Percentiles rank a stretch among this genome's conserved stretches.
Evolutionary conservation across 805 yeast species (phyloP).

Genomic region (Lachancea sp.): DNA sequence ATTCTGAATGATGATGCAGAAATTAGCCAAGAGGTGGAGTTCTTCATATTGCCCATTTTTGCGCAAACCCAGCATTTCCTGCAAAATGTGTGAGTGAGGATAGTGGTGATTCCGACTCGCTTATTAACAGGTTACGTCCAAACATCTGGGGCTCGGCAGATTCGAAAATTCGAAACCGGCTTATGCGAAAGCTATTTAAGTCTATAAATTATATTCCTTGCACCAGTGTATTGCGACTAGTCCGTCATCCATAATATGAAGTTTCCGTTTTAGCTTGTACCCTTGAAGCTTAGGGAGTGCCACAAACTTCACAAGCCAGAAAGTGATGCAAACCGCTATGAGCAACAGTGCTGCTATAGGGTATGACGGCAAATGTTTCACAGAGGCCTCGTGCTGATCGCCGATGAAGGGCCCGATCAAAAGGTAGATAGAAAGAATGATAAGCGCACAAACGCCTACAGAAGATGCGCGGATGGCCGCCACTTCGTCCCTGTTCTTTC

Average conservation of each 20-base stretch:
- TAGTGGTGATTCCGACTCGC: slow-evolving; percentile 83
- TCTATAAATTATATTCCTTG: slow-evolving; percentile 2
- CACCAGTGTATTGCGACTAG: slow-evolving; percentile 52
- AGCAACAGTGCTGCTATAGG: slow-evolving; percentile 39
- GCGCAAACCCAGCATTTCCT: slow-evolving; percentile 46
- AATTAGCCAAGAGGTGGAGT: too few species aligned
- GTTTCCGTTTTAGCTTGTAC: slow-evolving; percentile 41
- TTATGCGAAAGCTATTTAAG: background rate
- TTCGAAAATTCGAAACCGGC: too few species aligned
- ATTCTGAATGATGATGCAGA: too few species aligned
- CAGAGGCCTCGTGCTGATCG: slow-evolving; percentile 14
- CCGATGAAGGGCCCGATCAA: slow-evolving; percentile 41
- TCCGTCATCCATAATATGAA: slow-evolving; percentile 48
- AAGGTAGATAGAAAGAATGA: slow-evolving; percentile 42
- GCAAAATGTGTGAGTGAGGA: slow-evolving; percentile 73
- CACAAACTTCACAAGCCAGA: slow-evolving; percentile 51
- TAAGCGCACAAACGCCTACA: slow-evolving; percentile 42
- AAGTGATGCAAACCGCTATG: slow-evolving; percentile 39
- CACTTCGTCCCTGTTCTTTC: slow-evolving; percentile 39
- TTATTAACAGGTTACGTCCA: too few species aligned
- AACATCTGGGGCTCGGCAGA: too few species aligned
- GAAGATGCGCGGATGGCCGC: slow-evolving; percentile 49
- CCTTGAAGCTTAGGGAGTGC: slow-evolving; percentile 41
- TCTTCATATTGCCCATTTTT: slow-evolving; percentile 57
- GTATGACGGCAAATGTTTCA: slow-evolving; percentile 34